Evolutionary conservation across 768 basidiomycete species (phyloP).

Genomic region (Ramaria sp.): DNA sequence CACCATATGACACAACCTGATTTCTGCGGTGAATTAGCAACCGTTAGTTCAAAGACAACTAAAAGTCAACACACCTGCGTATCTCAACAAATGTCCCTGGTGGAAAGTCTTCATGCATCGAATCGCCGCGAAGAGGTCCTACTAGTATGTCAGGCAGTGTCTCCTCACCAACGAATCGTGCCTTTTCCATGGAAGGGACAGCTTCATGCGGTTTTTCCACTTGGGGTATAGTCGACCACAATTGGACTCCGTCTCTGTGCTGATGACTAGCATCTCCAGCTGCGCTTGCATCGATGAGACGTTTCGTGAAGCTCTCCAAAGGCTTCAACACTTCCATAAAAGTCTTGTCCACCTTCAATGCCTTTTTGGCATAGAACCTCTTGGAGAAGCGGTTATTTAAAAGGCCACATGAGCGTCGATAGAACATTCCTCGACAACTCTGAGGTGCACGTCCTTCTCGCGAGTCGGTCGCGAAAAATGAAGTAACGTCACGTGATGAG

Average conservation of each 20-base stretch:
- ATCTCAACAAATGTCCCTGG: conserved; percentile 13
- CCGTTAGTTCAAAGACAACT: neutral
- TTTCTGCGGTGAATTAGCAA: conserved; percentile 10
- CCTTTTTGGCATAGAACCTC: neutral
- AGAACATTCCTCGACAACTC: neutral
- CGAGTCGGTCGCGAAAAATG: too few relatives aligned
- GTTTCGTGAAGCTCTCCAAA: conserved; percentile 3
- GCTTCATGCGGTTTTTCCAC: neutral
- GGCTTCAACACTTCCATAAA: neutral
- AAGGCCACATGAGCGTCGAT: neutral
- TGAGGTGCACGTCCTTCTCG: too few relatives aligned
- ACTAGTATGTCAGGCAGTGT: neutral
- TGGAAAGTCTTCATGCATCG: neutral
- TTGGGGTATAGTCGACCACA: conserved; percentile 4
- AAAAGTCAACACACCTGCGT: conserved; percentile 10
- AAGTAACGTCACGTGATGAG: neutral
- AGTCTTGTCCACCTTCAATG: neutral
- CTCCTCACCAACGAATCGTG: conserved; percentile 6
- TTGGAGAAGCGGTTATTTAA: neutral
- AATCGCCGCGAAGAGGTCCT: neutral
- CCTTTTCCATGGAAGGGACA: conserved; percentile 9
- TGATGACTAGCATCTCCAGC: neutral
- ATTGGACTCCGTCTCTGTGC: neutral
- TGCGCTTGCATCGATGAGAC: conserved; percentile 1
- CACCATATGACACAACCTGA: conserved; percentile 7